phyloP scores from a whole-genome alignment of 1,139 yeast genomes.

The Yamadazyma diospyri region DNA sequence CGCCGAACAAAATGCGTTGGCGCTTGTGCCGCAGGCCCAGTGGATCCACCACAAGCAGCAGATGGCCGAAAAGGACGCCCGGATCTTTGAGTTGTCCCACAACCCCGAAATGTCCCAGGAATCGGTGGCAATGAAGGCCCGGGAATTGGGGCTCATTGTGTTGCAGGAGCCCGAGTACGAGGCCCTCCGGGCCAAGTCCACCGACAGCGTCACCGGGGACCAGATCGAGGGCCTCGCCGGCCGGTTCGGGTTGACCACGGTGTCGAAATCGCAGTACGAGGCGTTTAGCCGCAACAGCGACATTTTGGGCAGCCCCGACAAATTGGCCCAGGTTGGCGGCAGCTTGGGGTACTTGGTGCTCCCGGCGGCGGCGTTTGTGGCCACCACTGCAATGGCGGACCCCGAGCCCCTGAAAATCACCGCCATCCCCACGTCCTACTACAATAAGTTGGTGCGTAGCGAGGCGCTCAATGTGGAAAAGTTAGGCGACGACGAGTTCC shows the following conservation, averaged over 20 bases:
- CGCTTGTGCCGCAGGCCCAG: conserved; percentile 24
- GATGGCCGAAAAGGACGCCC: conserved; percentile 32
- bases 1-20: conserved; percentile 16
- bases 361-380: conserved; percentile 53
- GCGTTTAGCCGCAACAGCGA: conserved; percentile 16
- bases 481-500: conserved; percentile 43
- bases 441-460: conserved; percentile 49
- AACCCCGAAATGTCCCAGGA: conserved; percentile 21
- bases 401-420: conserved; percentile 60
- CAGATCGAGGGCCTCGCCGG: conserved; percentile 11
- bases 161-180: conserved; percentile 30
- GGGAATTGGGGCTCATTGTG: conserved; percentile 36
- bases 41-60: conserved; percentile 28
- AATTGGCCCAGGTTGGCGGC: conserved; percentile 33
- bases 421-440: conserved; percentile 61
- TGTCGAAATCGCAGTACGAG: conserved; percentile 36
- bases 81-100: conserved; percentile 22
- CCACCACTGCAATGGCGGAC: conserved; percentile 53
- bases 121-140: conserved; percentile 29
- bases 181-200: conserved; percentile 19
- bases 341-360: conserved; percentile 48
- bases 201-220: conserved; percentile 16
- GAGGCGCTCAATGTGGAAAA: conserved; percentile 43
- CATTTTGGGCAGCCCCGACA: conserved; percentile 20
- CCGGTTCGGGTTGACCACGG: conserved; percentile 35